A percentile compares a stretch with the other conserved stretches of the same genome.
Evolutionary conservation across 2,329 filamentous ascomycete genomes (phyloP).

Genomic region (Helotiales sp.): DNA sequence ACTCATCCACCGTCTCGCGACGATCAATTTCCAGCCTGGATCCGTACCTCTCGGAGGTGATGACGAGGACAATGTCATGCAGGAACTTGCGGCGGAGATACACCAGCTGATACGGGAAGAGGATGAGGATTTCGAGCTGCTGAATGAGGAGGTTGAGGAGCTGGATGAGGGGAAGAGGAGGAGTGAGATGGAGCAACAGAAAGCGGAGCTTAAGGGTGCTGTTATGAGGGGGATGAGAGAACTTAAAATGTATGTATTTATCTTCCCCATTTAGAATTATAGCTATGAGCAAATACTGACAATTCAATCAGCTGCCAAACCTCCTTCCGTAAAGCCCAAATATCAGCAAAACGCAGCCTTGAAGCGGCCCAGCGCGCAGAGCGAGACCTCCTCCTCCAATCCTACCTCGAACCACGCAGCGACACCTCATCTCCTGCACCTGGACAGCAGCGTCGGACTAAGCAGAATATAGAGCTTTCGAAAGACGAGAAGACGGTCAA

Average conservation of each 20-base stretch:
- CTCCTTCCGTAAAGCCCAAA: conserved; percentile 80
- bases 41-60: conserved; percentile 55
- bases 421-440: conserved; percentile 31
- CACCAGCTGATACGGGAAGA: conserved; percentile 76
- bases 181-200: conserved; percentile 64
- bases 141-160: conserved; percentile 79
- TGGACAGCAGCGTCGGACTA: conserved; percentile 18
- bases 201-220: conserved; percentile 67
- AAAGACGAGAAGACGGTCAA: conserved; percentile 75
- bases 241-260: conserved; percentile 64
- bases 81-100: conserved; percentile 82
- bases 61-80: conserved; percentile 55
- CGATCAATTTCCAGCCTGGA: conserved; percentile 62
- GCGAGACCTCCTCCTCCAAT: conserved; percentile 74
- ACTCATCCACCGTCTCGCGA: conserved; percentile 63
- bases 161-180: conserved; percentile 57
- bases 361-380: conserved; percentile 76
- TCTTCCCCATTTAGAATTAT: neutral
- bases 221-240: conserved; percentile 72
- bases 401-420: conserved; percentile 54
- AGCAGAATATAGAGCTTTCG: conserved; percentile 31
- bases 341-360: conserved; percentile 77
- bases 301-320: conserved; percentile 41
- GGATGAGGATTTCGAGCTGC: conserved; percentile 81
- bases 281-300: conserved; percentile 1